Conservation (phyloP, 345 rosid genomes). For the Cardamine chenopodiifolia region DNA sequence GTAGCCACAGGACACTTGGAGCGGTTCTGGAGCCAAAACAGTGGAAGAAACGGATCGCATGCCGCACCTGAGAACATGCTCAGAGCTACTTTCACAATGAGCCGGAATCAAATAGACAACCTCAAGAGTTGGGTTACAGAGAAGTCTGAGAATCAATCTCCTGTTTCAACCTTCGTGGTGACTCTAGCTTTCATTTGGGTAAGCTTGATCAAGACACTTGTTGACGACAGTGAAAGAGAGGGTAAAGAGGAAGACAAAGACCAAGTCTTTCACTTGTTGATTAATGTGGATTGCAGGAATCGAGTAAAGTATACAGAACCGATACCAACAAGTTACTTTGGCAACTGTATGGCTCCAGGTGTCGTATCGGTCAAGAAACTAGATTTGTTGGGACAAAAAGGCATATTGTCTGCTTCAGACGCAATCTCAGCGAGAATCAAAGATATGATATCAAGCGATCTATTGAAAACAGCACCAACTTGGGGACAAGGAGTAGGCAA, state of each 20-base stretch:
- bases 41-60: background rate
- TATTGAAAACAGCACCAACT: constrained; percentile 14
- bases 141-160: constrained; percentile 3
- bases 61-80: constrained; percentile 27
- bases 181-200: constrained; percentile 48
- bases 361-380: constrained; percentile 34
- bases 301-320: constrained; percentile 35
- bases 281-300: constrained; percentile 41
- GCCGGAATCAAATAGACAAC: constrained; percentile 29
- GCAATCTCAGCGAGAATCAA: constrained; percentile 35
- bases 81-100: constrained; percentile 43
- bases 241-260: constrained; percentile 6
- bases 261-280: constrained; percentile 27
- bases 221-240: background rate
- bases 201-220: constrained; percentile 36
- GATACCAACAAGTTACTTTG: constrained; percentile 48
- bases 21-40: constrained; percentile 32
- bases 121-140: constrained; percentile 37
- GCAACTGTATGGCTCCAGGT: constrained; percentile 48
- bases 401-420: constrained; percentile 38
- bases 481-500: constrained; percentile 34
- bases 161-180: constrained; percentile 43
- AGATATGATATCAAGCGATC: constrained; percentile 34
- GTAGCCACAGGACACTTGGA: constrained; percentile 32
- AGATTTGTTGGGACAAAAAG: constrained; percentile 40